Evolutionary conservation across 2,329 filamentous ascomycete genomes (phyloP), one percentile per base, ranked within the genome.

Genomic region (Arthrinium phaeospermum): DNA sequence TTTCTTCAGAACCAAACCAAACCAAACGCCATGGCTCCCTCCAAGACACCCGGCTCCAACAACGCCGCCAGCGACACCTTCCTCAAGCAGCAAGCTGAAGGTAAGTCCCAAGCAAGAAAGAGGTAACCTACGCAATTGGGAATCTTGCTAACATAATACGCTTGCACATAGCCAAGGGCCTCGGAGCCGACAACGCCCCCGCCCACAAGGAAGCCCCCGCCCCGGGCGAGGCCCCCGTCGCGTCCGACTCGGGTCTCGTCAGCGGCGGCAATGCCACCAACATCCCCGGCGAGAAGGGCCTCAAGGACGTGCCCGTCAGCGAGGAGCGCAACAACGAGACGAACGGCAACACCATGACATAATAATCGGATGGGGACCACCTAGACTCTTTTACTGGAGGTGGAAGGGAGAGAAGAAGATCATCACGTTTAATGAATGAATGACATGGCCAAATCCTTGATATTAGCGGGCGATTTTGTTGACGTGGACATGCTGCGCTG

Each of bases 61-160:
- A 72, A 77, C 41, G 76, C 76, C 12, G 77, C 77, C 0, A 78
- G 76, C 72, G 75, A 78, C 61, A 78, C 73, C 13, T 78, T 78
- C 70, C 71, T 75, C 47, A 78, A 78, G 74, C 75, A 74, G 71
- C 75, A 78, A 53, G 77, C 75, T 14, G 51, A 76, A 57, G 72
- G 76, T 75, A 77, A 14, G 72, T 71, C 3, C 19, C 3, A 34
- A 34, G 1, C 1, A 19, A 57, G 19, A 44, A 22, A 41, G 37
- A 41, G 1, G 10, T 0, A 1, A 10, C 37, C 8, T 10, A 10
- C 37, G 13, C 6, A 34, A 34, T 16, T 27, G 14, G 6, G 7
- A 61, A 22, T 2, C 34, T 19, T 22, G 22, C 53, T 61, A 22
- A 61, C 27, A 3, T 22, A 27, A 8, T 0, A 12, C 7, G 4